phyloP scores from a whole-genome alignment of 176 grass and related monocot species.

The Bolboschoenus planiculmis region DNA sequence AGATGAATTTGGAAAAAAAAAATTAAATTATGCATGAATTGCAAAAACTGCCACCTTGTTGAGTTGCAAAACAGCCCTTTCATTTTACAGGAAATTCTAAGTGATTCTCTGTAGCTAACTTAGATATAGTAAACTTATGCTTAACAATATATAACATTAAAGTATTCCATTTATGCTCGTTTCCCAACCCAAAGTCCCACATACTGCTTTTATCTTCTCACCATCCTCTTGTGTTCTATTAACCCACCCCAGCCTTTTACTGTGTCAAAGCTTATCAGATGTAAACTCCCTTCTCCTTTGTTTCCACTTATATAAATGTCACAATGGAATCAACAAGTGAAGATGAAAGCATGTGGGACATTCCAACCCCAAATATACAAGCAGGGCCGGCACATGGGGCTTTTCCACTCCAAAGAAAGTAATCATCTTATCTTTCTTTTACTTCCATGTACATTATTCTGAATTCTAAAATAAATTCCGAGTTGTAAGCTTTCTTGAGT shows the following conservation, averaged over 20 bases:
- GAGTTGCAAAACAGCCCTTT: no score
- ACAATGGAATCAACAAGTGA: neutral
- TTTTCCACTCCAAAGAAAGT: neutral
- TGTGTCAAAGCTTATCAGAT: neutral
- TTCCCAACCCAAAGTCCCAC: neutral
- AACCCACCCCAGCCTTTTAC: neutral
- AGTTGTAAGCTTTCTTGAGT: neutral
- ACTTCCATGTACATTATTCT: neutral
- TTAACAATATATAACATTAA: neutral
- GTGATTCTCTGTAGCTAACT: no score
- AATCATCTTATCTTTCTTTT: neutral
- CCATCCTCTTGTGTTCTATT: neutral
- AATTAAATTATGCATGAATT: neutral
- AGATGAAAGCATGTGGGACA: neutral
- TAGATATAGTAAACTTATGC: neutral
- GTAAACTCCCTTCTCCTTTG: neutral
- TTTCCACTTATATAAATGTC: neutral
- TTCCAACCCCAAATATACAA: neutral
- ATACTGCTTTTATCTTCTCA: neutral
- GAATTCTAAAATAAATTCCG: neutral
- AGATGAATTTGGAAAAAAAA: neutral
- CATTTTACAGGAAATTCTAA: no score
- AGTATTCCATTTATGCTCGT: neutral
- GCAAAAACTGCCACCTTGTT: no score
- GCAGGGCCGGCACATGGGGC: neutral